Evolutionary conservation across 495 filamentous ascomycete genomes (phyloP).

Genomic region (Patellaria atrata): DNA sequence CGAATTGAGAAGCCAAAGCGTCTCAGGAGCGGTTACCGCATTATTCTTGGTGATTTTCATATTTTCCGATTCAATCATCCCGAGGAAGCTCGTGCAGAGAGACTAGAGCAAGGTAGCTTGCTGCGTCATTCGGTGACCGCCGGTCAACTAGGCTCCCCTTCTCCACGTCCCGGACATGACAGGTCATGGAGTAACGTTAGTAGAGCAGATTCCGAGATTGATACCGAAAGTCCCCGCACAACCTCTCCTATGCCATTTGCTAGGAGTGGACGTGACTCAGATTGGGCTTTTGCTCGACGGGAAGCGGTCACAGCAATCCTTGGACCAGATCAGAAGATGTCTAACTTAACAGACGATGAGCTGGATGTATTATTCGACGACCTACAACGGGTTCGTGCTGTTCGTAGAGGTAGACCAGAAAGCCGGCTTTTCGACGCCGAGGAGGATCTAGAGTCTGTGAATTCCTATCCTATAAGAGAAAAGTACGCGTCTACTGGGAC

Average conservation of each 20-base stretch:
- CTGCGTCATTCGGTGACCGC: slow-evolving; percentile 79
- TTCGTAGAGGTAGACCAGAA: slow-evolving; percentile 53
- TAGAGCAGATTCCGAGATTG: slow-evolving; percentile 55
- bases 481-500: slow-evolving; percentile 96
- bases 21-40: slow-evolving; percentile 79
- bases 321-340: slow-evolving; percentile 83
- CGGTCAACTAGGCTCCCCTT: slow-evolving; percentile 61
- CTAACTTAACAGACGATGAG: slow-evolving; percentile 81
- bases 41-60: slow-evolving; percentile 96
- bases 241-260: slow-evolving; percentile 61
- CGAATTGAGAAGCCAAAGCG: slow-evolving; percentile 69
- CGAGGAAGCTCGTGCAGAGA: slow-evolving; percentile 83
- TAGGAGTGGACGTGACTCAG: slow-evolving; percentile 62
- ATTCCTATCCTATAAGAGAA: slow-evolving; percentile 76
- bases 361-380: slow-evolving; percentile 91
- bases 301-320: slow-evolving; percentile 85
- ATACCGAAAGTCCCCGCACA: slow-evolving; percentile 53
- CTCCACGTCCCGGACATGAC: slow-evolving; percentile 55
- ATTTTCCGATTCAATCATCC: slow-evolving; percentile 99
- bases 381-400: slow-evolving; percentile 74
- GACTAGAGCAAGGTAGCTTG: slow-evolving; percentile 68
- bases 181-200: slow-evolving; percentile 45
- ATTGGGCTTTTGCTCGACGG: slow-evolving; percentile 89
- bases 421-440: slow-evolving; percentile 40
- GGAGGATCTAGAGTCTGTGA: slow-evolving; percentile 78